These are phyloP conservation scores for Thyridium curvatum DNA, from an alignment of 2,329 filamentous ascomycete species.

Conservation along the genomic window DNA sequence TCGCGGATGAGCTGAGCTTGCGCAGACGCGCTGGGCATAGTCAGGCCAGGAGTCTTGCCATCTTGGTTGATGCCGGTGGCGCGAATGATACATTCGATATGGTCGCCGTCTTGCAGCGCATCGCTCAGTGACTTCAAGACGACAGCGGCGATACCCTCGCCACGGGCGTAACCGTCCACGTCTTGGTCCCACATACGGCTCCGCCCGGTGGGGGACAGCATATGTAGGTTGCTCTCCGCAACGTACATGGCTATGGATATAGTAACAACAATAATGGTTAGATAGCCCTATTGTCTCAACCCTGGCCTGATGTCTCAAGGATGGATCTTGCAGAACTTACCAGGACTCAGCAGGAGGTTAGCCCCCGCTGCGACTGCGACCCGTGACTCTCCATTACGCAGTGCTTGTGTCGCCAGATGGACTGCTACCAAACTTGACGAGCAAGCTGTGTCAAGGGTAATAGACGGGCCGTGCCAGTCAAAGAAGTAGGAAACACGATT, in stretches of 20 bases:
- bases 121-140: conserved; percentile 37
- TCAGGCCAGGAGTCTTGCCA: conserved; percentile 39
- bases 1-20: conserved; percentile 30
- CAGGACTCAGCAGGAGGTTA: neutral
- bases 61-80: conserved; percentile 37
- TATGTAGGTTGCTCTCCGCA: conserved; percentile 26
- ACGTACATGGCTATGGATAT: conserved; percentile 11
- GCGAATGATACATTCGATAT: conserved; percentile 32
- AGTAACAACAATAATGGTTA: no score
- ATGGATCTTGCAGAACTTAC: neutral
- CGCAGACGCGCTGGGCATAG: conserved; percentile 34
- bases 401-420: neutral
- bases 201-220: conserved; percentile 28
- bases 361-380: neutral
- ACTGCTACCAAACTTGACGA: neutral
- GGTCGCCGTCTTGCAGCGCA: conserved; percentile 38
- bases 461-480: conserved; percentile 22
- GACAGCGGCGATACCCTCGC: conserved; percentile 40
- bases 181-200: conserved; percentile 35
- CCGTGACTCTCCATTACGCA: neutral
- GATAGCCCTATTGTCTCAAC: no score
- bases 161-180: conserved; percentile 45
- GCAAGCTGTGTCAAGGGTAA: conserved; percentile 2
- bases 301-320: no score
- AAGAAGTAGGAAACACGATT: conserved; percentile 24